phyloP scores from a whole-genome alignment of 1,284 basidiomycete genomes.

The Filobasidium uniguttulatum region DNA sequence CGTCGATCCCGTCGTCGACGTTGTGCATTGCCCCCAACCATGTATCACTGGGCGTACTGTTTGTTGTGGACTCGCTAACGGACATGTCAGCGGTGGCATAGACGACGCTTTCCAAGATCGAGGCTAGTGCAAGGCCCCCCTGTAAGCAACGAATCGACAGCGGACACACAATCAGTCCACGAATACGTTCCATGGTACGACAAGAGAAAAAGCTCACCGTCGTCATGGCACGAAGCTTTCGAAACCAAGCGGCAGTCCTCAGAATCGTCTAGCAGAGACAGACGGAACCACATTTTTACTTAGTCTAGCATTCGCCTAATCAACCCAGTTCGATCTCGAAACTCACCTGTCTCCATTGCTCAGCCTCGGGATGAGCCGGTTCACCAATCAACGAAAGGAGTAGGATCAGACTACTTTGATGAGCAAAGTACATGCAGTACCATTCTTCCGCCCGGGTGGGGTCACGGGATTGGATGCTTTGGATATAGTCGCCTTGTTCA shows the following conservation, averaged over 20 bases:
- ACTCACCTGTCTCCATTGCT: neutral
- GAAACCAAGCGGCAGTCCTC: neutral
- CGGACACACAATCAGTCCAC: neutral
- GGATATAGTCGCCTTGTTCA: conserved; percentile 14
- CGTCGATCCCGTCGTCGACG: neutral
- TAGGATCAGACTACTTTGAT: conserved; percentile 17
- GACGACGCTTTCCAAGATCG: neutral
- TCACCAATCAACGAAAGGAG: conserved; percentile 17
- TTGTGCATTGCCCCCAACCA: neutral
- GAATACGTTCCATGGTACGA: neutral
- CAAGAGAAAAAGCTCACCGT: neutral
- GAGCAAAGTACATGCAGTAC: conserved; percentile 18
- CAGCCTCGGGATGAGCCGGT: conserved; percentile 10
- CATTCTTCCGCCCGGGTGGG: conserved; percentile 13
- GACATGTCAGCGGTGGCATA: neutral
- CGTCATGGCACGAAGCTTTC: neutral
- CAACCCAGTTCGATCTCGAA: neutral
- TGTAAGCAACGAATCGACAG: too few species aligned
- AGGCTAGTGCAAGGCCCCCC: neutral
- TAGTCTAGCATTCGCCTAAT: neutral
- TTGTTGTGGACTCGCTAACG: neutral
- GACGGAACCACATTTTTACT: too few species aligned
- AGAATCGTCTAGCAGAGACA: conserved; percentile 8
- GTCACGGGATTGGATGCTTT: neutral
- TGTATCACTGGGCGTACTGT: neutral